phyloP scores from a whole-genome alignment of 2,329 filamentous ascomycete species.

The Diplodia mutila region DNA sequence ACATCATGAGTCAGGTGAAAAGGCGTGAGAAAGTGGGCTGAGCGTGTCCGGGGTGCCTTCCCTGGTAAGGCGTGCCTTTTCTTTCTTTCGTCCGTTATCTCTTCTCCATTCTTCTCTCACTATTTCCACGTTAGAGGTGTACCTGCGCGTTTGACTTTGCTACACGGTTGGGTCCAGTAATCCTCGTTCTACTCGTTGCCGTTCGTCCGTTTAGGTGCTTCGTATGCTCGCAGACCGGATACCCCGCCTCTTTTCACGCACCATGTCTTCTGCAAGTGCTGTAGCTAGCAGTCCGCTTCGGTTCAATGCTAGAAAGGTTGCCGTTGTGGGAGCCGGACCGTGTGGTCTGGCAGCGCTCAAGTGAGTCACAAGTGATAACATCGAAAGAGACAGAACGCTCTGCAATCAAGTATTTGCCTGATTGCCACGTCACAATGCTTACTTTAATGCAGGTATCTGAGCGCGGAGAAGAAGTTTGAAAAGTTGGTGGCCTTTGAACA shows the following conservation, averaged over 20 bases:
- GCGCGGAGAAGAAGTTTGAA: conserved; percentile 71
- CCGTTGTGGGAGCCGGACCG: conserved; percentile 82
- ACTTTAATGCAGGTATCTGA: conserved; percentile 61
- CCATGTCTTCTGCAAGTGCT: conserved; percentile 16
- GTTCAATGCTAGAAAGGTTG: conserved; percentile 62
- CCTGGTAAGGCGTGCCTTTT: background rate
- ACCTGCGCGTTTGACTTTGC: background rate
- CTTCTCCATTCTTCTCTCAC: background rate
- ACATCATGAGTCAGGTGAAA: conserved; percentile 15
- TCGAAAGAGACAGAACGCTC: background rate
- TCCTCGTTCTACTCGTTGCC: background rate
- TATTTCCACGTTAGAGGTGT: background rate
- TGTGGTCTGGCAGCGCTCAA: conserved; percentile 78
- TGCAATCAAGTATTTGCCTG: background rate
- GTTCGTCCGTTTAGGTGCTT: conserved; percentile 9
- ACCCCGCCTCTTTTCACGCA: conserved; percentile 13
- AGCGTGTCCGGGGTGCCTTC: conserved; percentile 2
- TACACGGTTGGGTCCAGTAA: background rate
- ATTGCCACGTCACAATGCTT: background rate
- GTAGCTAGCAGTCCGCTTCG: conserved; percentile 7
- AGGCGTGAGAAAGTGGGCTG: conserved; percentile 24
- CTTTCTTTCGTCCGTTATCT: background rate
- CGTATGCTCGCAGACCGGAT: conserved; percentile 14
- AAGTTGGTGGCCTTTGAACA: conserved; percentile 82
- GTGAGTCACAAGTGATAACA: conserved; percentile 36